Base-by-base conservation (phyloP, 2,329 filamentous ascomycete species). In the Colletotrichum sp. region DNA sequence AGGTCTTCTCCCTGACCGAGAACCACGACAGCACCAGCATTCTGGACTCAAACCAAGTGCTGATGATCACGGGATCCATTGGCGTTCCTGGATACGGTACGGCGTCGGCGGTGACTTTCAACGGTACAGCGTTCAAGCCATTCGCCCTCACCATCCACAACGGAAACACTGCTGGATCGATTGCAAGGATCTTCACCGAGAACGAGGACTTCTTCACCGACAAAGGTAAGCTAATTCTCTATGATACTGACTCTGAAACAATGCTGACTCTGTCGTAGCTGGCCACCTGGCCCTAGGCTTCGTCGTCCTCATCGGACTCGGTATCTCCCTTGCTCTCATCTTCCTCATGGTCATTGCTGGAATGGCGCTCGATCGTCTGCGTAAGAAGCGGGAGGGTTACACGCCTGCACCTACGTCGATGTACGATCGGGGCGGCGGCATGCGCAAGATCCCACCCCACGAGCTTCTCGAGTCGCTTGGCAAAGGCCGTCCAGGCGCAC, bases 61-160 rank as follows among this genome's bases (percentile, higher is more conserved):
- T 99, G 43, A 90, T 99, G 85, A 87, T 99, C 66, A 95, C 95
- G n/a, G 97, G 97, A 52, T 91, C 94, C 69, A 91, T 99, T 79
- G 90, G 92, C 78, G 89, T 99, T 21, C 92, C 94, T 0, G 87
- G 87, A 65, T 96, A 96, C 82, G 96, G 96, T 74, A 93, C 93
- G 73, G 95, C 94, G 7, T 98, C 96, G 16, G 96, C 95, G 10
- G 96, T 93, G 9, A 87, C 98, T 32, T 99, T 95, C 87, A 95
- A 99, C 81, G 97, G 97, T 80, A 95, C 93, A 13, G 86, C 88
- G 4, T 92, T 96, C 82, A 89, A 89, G 68, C 96, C 97, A 0
- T 98, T 96, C 83, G 90, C 95, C 55, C 90, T 99, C 57, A 95
- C 96, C 3, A 94, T 92, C 61, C 93, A 90, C 74, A 85, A 89